phyloP scores from a whole-genome alignment of 2,329 filamentous ascomycete species.

The Cladosporium sp. region DNA sequence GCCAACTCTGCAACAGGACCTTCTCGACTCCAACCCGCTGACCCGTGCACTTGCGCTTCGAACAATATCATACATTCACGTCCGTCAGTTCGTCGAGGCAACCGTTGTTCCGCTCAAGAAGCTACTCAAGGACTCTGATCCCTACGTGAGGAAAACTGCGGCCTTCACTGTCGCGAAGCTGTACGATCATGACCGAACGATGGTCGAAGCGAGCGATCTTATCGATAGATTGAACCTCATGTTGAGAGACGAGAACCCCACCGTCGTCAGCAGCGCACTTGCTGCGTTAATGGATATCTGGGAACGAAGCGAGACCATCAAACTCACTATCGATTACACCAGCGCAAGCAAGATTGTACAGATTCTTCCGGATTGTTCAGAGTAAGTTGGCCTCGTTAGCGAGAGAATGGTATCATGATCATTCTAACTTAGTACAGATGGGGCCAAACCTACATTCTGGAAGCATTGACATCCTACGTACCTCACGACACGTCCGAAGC shows the following conservation, averaged over 20 bases:
- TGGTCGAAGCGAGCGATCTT: constrained; percentile 85
- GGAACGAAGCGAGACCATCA: constrained; percentile 95
- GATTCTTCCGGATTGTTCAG: constrained; percentile 91
- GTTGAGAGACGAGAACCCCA: constrained; percentile 92
- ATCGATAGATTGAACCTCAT: constrained; percentile 88
- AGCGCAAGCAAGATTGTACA: constrained; percentile 98
- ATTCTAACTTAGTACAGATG: constrained; percentile 55
- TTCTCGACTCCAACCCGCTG: constrained; percentile 87
- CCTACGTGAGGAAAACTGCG: constrained; percentile 95
- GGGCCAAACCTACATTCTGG: constrained; percentile 97
- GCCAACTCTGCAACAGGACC: constrained; percentile 82
- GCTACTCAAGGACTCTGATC: constrained; percentile 77
- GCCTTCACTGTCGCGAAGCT: constrained; percentile 95
- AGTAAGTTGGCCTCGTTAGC: constrained; percentile 56
- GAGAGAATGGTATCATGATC: not conserved
- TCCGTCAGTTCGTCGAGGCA: constrained; percentile 89
- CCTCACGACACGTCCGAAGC: constrained; percentile 88
- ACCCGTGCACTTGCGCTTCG: constrained; percentile 86
- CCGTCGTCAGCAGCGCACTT: constrained; percentile 89
- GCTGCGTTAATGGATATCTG: constrained; percentile 94
- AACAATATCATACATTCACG: constrained; percentile 96
- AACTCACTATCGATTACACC: constrained; percentile 93
- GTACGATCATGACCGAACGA: constrained; percentile 87
- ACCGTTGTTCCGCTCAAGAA: constrained; percentile 78
- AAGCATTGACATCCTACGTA: constrained; percentile 95